phyloP scores from a whole-genome alignment of 306 rosid genomes.

The Calophaca sinica region DNA sequence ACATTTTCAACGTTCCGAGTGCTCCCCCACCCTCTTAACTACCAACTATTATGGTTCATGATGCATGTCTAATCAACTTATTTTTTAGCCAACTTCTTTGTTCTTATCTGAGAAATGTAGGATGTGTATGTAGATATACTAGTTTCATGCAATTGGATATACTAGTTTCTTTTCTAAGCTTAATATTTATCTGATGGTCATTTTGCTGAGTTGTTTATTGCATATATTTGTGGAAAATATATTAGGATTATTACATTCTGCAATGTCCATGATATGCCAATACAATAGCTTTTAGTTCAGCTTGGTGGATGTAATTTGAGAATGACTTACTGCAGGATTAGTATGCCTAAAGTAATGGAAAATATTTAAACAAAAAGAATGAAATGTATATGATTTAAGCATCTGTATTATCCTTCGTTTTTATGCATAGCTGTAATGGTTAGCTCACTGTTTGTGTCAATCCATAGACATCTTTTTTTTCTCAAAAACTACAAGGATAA shows the following conservation, averaged over 20 bases:
- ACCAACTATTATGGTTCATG: slow-evolving; percentile 31
- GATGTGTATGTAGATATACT: neutral
- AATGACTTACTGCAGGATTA: neutral
- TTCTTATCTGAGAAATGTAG: neutral
- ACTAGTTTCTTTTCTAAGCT: neutral
- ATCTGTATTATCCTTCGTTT: neutral
- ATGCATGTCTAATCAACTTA: slow-evolving; percentile 24
- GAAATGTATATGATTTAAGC: slow-evolving; percentile 5
- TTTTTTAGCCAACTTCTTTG: slow-evolving; percentile 6
- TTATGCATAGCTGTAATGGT: neutral
- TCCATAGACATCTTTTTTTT: neutral
- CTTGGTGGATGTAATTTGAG: slow-evolving; percentile 1
- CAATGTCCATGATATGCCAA: neutral
- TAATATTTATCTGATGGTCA: neutral
- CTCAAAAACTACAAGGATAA: neutral
- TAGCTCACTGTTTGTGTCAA: neutral
- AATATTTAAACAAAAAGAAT: neutral
- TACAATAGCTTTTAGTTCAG: neutral
- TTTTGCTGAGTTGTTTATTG: neutral
- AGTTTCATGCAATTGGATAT: slow-evolving; percentile 10
- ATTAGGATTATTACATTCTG: neutral
- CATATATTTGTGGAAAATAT: neutral
- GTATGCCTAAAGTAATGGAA: neutral
- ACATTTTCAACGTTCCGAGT: slow-evolving; percentile 11
- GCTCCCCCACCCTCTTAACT: slow-evolving; percentile 23